These are phyloP conservation scores for Kwoniella botswanensis DNA, from an alignment of 768 basidiomycete genomes.

Conservation along the genomic window DNA sequence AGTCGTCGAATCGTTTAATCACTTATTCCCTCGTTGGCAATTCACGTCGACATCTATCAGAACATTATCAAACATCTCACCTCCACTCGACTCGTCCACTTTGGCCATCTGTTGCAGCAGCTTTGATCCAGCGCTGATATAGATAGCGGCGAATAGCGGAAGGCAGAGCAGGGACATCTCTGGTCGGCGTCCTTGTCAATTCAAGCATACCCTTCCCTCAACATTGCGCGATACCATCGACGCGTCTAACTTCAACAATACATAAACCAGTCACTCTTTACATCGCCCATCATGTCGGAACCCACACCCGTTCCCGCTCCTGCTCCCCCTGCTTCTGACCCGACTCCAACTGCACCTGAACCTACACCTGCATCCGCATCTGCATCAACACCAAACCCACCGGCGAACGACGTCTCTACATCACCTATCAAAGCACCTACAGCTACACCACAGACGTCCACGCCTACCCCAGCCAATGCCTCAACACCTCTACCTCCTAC, in stretches of 20 bases:
- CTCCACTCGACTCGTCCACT: constrained; percentile 12
- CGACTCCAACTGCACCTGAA: background rate
- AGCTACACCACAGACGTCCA: background rate
- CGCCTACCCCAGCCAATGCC: background rate
- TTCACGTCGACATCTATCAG: background rate
- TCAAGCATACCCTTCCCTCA: background rate
- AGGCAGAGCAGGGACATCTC: background rate
- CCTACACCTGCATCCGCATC: background rate
- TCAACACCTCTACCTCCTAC: constrained; percentile 13
- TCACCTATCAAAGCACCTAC: background rate
- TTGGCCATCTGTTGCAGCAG: background rate
- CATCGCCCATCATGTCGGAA: constrained; percentile 3
- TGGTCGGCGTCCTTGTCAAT: background rate
- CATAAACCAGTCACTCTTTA: constrained; percentile 2
- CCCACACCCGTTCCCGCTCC: background rate
- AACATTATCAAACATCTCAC: background rate
- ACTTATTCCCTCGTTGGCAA: background rate
- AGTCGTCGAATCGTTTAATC: too few relatives aligned
- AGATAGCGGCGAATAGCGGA: background rate
- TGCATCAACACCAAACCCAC: background rate
- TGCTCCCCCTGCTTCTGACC: background rate
- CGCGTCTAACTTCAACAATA: background rate
- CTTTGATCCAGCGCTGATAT: too few relatives aligned
- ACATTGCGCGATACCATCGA: background rate
- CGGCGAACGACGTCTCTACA: background rate